Evolutionary conservation across 139 green algal species (phyloP).

Genomic region (Pseudopediastrum boryanum): DNA sequence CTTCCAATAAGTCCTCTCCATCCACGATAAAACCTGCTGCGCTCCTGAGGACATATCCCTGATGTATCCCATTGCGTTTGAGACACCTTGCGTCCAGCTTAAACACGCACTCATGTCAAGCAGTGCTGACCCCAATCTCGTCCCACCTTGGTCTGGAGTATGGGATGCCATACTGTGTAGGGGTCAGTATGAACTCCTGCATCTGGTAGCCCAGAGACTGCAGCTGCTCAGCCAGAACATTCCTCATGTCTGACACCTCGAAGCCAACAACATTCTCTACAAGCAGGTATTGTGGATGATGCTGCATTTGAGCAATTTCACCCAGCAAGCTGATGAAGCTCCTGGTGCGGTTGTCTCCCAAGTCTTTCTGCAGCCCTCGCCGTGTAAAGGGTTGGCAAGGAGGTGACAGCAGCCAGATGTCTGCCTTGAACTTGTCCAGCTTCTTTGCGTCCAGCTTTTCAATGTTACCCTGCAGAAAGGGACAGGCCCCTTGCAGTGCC

Average conservation of each 20-base stretch:
- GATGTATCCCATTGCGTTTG: too few relatives aligned
- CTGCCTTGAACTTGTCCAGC: constrained; percentile 54
- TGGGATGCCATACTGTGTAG: constrained; percentile 73
- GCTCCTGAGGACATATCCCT: too few relatives aligned
- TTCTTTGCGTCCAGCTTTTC: constrained; percentile 41
- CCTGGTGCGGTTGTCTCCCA: constrained; percentile 55
- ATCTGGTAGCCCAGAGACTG: constrained; percentile 36
- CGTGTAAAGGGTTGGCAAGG: constrained; percentile 88
- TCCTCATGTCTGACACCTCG: constrained; percentile 55
- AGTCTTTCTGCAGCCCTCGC: constrained; percentile 58
- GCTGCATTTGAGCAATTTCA: constrained; percentile 18
- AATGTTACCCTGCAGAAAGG: constrained; percentile 58
- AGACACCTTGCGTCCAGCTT: too few relatives aligned
- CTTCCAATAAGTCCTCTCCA: too few relatives aligned
- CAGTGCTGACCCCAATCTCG: too few relatives aligned
- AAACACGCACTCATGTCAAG: too few relatives aligned
- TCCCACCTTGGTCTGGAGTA: constrained; percentile 72
- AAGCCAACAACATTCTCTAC: constrained; percentile 89
- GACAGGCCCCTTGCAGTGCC: neutral
- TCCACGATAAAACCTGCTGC: too few relatives aligned
- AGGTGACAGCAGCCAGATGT: constrained; percentile 78
- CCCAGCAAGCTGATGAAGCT: constrained; percentile 52
- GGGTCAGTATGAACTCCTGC: constrained; percentile 74
- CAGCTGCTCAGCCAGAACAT: constrained; percentile 38
- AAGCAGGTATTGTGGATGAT: constrained; percentile 59